Evolutionary conservation across 169 alveolate genomes (phyloP).

Genomic region (Pseudocohnilembus persalinus): DNA sequence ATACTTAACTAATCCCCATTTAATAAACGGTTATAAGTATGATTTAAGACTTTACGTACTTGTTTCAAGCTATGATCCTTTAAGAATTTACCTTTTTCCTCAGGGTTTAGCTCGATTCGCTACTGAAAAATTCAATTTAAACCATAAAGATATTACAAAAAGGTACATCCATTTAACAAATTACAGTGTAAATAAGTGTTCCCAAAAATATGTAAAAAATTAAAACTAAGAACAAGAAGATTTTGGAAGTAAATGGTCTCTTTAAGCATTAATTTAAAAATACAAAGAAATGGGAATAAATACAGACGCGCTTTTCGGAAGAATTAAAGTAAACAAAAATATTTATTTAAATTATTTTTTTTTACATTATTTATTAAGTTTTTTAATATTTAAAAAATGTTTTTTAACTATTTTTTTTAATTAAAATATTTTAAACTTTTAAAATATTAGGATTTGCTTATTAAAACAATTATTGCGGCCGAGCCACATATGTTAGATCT

Average conservation of each 20-base stretch:
- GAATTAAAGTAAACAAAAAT: conserved; percentile 36
- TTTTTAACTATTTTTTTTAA: too few relatives aligned
- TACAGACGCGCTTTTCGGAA: conserved; percentile 53
- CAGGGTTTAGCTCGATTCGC: conserved; percentile 80
- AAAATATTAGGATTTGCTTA: conserved; percentile 62
- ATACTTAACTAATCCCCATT: conserved; percentile 67
- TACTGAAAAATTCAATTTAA: conserved; percentile 60
- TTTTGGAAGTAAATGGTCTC: conserved; percentile 78
- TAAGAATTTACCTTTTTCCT: conserved; percentile 68
- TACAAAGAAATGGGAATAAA: conserved; percentile 53
- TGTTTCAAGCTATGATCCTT: conserved; percentile 69
- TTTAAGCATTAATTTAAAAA: conserved; percentile 66
- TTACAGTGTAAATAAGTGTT: conserved; percentile 67
- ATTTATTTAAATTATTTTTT: too few relatives aligned
- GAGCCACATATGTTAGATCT: conserved; percentile 72
- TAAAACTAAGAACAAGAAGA: conserved; percentile 61
- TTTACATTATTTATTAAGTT: too few relatives aligned
- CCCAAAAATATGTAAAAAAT: conserved; percentile 59
- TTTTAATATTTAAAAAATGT: too few relatives aligned
- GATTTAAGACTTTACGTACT: conserved; percentile 67
- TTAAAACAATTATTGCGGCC: conserved; percentile 82
- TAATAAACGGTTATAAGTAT: conserved; percentile 65
- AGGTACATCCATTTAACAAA: conserved; percentile 70
- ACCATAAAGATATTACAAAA: conserved; percentile 26
- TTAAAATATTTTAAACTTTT: too few relatives aligned